Percentiles rank a stretch among this genome's conserved stretches.
phyloP scores from a whole-genome alignment of 2,329 filamentous ascomycete species.

The Xylaria digitata region DNA sequence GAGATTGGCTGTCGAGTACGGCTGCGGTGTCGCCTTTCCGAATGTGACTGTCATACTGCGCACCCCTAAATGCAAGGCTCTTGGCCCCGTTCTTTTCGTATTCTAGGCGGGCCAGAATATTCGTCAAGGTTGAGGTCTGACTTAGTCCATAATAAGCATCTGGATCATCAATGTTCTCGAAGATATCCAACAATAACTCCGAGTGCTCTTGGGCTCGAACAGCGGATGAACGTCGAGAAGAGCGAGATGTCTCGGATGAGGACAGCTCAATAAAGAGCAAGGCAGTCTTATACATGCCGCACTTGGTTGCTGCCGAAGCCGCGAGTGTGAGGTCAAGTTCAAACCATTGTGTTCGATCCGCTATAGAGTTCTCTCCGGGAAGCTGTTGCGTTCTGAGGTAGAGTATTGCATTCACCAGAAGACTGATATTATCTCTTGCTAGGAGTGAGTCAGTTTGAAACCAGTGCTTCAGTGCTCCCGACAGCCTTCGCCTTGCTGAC shows the following conservation, averaged over 20 bases:
- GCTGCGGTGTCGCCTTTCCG: constrained; percentile 68
- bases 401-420: constrained; percentile 81
- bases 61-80: constrained; percentile 88
- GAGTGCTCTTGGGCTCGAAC: constrained; percentile 66
- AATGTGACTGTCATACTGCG: constrained; percentile 88
- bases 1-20: constrained; percentile 70
- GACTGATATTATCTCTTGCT: constrained; percentile 72
- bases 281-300: constrained; percentile 88
- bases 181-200: constrained; percentile 82
- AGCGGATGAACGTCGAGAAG: constrained; percentile 75
- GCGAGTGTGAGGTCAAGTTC: constrained; percentile 80
- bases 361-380: constrained; percentile 80
- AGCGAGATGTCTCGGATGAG: constrained; percentile 57
- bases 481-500: constrained; percentile 70
- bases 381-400: constrained; percentile 87
- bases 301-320: constrained; percentile 77
- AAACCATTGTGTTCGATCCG: constrained; percentile 85
- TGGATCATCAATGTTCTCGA: constrained; percentile 92
- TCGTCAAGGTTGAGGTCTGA: constrained; percentile 78
- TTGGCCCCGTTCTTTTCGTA: constrained; percentile 90
- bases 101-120: constrained; percentile 83
- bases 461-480: constrained; percentile 72
- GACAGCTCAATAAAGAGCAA: constrained; percentile 84
- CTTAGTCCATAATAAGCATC: constrained; percentile 95
- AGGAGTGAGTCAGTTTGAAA: constrained; percentile 61